A percentile compares a stretch with the other conserved stretches of the same genome.
Evolutionary conservation across 225 moss, liverwort and hornwort genomes (phyloP).

Genomic region (Thuidium tamariscinum): DNA sequence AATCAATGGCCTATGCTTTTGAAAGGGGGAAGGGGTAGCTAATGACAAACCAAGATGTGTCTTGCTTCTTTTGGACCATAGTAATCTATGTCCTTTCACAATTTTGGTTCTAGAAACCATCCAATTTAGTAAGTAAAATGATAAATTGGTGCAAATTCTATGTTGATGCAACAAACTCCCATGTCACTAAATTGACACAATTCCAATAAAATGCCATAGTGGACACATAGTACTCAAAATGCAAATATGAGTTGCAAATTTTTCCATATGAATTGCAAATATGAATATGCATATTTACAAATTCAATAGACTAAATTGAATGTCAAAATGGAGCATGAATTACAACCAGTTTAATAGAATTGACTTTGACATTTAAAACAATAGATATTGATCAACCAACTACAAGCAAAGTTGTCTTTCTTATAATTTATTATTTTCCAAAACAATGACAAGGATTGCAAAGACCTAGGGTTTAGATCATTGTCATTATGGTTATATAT

Average conservation of each 20-base stretch:
- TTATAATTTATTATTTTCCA: background rate
- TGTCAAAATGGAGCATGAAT: background rate
- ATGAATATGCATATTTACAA: too few species aligned
- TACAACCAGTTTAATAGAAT: background rate
- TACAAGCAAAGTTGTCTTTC: background rate
- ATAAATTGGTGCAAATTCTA: background rate
- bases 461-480: background rate
- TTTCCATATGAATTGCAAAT: background rate
- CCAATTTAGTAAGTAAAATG: background rate
- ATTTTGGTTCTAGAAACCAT: background rate
- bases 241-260: too few species aligned
- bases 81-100: background rate
- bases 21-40: too few species aligned
- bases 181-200: background rate
- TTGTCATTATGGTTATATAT: background rate
- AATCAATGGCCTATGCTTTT: too few species aligned
- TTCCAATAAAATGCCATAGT: background rate
- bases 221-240: too few species aligned
- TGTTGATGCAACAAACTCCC: background rate
- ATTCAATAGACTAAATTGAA: background rate
- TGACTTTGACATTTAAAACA: too few species aligned
- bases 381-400: background rate
- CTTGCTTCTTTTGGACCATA: too few species aligned
- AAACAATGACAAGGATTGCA: background rate
- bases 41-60: too few species aligned